Conservation (phyloP, 2,329 filamentous ascomycete species). For the Tolypocladium sp. region DNA sequence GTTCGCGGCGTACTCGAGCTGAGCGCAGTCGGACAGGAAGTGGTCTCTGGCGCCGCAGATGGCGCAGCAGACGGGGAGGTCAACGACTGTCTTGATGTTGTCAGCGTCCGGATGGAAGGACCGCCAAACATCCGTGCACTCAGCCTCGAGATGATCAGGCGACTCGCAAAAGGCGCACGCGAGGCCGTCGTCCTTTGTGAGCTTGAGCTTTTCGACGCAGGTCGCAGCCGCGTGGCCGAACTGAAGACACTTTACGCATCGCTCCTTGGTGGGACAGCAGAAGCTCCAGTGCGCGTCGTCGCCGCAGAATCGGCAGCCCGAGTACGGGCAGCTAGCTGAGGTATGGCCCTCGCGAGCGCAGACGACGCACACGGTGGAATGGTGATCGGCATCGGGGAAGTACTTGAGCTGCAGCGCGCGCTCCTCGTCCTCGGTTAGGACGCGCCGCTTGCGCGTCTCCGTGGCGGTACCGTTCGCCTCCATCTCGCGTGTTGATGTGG, state of each 20-base stretch:
- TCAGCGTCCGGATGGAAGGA: slow-evolving; percentile 36
- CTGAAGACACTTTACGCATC: slow-evolving; percentile 53
- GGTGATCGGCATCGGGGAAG: slow-evolving; percentile 38
- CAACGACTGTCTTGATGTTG: slow-evolving; percentile 36
- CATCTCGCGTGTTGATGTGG: neutral
- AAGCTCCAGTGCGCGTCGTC: slow-evolving; percentile 35
- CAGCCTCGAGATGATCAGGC: slow-evolving; percentile 45
- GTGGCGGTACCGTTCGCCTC: neutral
- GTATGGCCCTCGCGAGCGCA: slow-evolving; percentile 42
- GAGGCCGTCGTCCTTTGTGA: slow-evolving; percentile 42
- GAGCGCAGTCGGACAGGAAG: slow-evolving; percentile 46
- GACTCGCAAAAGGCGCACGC: slow-evolving; percentile 54
- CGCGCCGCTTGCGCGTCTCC: slow-evolving; percentile 8
- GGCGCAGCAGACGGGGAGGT: slow-evolving; percentile 45
- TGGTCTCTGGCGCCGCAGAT: slow-evolving; percentile 45
- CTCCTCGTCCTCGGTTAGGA: slow-evolving; percentile 22
- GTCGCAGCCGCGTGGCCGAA: slow-evolving; percentile 43
- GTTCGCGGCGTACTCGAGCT: slow-evolving; percentile 15
- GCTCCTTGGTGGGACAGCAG: slow-evolving; percentile 37
- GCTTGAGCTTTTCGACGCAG: slow-evolving; percentile 48
- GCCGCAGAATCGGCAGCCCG: slow-evolving; percentile 39
- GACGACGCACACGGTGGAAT: slow-evolving; percentile 37
- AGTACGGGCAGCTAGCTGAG: slow-evolving; percentile 32
- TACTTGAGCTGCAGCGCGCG: slow-evolving; percentile 33
- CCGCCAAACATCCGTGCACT: slow-evolving; percentile 54